These are phyloP conservation scores for Trypanosoma conorhini DNA, from an alignment of 208 protist species.

Conservation along the genomic window DNA sequence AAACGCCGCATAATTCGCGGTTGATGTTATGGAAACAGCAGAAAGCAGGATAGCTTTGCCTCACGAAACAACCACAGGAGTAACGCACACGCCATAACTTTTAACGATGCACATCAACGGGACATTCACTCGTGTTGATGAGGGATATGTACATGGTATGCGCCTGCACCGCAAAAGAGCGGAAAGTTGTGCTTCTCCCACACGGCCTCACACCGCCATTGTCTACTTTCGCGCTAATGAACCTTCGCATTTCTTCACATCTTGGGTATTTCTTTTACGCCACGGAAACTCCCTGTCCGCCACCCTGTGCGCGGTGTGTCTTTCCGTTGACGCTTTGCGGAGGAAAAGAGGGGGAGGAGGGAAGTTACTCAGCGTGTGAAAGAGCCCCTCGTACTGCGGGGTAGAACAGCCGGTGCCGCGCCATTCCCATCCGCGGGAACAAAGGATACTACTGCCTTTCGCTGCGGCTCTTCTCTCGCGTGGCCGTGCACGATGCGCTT, in stretches of 20 bases:
- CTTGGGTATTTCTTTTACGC: background rate
- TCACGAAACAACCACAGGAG: background rate
- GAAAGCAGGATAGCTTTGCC: background rate
- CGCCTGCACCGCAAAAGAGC: background rate
- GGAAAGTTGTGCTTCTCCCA: background rate
- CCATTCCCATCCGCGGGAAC: background rate
- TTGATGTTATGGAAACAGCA: background rate
- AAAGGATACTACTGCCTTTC: constrained; percentile 7
- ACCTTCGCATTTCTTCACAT: too few species aligned
- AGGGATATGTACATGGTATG: background rate
- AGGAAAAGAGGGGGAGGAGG: background rate
- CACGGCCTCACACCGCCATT: background rate
- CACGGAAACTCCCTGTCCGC: background rate
- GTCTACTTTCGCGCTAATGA: background rate
- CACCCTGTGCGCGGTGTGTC: background rate
- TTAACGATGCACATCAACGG: background rate
- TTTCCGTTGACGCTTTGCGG: background rate
- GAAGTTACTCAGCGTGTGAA: background rate
- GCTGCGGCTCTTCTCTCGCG: constrained; percentile 8
- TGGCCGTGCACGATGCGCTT: constrained; percentile 78
- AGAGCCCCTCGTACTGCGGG: background rate
- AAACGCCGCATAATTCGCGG: background rate
- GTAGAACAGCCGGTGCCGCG: background rate
- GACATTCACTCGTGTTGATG: background rate
- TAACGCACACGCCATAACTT: background rate